These are phyloP conservation scores for Salix exigua DNA, from an alignment of 345 rosid genomes.

Conservation along the genomic window DNA sequence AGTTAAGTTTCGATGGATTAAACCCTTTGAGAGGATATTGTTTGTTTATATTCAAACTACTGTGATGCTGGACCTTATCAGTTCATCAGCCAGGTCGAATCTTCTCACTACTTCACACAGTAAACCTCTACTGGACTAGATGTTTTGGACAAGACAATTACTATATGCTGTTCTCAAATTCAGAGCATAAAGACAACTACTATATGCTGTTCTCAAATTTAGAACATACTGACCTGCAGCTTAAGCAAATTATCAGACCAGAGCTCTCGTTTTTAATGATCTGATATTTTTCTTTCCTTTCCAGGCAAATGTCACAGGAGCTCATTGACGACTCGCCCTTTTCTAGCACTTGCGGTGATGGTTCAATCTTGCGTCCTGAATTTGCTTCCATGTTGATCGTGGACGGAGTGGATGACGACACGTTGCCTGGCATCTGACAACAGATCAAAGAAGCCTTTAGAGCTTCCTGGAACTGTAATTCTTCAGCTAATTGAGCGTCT, in stretches of 20 bases:
- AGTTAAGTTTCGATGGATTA: neutral
- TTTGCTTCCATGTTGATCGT: neutral
- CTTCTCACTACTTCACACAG: neutral
- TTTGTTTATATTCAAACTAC: neutral
- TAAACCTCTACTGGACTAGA: neutral
- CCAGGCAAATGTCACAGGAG: neutral
- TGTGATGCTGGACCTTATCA: neutral
- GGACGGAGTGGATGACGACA: neutral
- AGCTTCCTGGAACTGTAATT: constrained; percentile 11
- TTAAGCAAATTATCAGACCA: neutral
- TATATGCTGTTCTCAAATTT: neutral
- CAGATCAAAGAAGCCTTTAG: neutral
- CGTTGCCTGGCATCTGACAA: neutral
- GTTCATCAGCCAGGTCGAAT: neutral
- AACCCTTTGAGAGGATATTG: neutral
- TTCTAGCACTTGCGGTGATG: neutral
- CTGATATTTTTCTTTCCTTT: neutral
- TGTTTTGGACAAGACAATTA: neutral
- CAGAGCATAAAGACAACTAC: neutral
- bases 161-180: neutral
- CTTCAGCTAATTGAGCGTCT: constrained; percentile 2
- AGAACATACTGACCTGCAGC: neutral
- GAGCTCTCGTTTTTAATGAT: neutral
- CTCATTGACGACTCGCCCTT: neutral
- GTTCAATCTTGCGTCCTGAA: neutral